A percentile compares a stretch with the other conserved stretches of the same genome.
Conservation (phyloP, 257 asterid species). For the Voacanga thouarsii region DNA sequence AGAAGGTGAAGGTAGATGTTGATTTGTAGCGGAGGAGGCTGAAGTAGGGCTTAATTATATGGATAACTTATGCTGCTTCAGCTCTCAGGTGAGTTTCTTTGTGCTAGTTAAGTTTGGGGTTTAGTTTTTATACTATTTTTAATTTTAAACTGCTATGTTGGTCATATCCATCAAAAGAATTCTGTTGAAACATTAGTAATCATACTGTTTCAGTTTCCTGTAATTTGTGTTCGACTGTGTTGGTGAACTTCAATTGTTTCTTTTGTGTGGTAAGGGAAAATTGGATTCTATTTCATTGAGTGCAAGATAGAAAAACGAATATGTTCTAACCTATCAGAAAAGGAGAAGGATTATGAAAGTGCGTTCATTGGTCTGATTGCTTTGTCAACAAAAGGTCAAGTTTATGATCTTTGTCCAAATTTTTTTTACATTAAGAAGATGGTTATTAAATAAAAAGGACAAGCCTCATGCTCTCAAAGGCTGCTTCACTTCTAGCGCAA, state of each 20-base stretch:
- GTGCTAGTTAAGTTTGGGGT: constrained; percentile 2
- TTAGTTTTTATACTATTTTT: constrained; percentile 11
- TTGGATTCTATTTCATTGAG: not conserved
- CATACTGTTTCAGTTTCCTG: not conserved
- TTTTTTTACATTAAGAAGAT: not conserved
- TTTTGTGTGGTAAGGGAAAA: not conserved
- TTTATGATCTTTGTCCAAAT: not conserved
- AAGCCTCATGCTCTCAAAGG: not conserved
- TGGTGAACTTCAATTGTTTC: not conserved
- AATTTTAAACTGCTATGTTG: constrained; percentile 3
- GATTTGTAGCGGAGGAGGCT: constrained; percentile 37
- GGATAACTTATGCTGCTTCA: constrained; percentile 76
- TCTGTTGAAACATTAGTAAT: not conserved
- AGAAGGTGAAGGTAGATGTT: constrained; percentile 45
- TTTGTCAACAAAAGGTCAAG: not conserved
- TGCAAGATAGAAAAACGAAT: not conserved
- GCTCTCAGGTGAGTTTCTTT: constrained; percentile 51
- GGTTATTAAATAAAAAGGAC: not conserved
- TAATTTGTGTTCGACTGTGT: not conserved
- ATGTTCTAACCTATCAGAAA: not conserved
- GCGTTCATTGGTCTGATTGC: not conserved
- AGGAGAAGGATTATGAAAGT: not conserved
- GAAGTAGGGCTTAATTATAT: constrained; percentile 40
- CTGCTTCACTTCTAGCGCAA: not conserved
- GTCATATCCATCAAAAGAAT: not conserved